phyloP scores from a whole-genome alignment of 352 stramenopile species.

The Phytophthora citrophthora region DNA sequence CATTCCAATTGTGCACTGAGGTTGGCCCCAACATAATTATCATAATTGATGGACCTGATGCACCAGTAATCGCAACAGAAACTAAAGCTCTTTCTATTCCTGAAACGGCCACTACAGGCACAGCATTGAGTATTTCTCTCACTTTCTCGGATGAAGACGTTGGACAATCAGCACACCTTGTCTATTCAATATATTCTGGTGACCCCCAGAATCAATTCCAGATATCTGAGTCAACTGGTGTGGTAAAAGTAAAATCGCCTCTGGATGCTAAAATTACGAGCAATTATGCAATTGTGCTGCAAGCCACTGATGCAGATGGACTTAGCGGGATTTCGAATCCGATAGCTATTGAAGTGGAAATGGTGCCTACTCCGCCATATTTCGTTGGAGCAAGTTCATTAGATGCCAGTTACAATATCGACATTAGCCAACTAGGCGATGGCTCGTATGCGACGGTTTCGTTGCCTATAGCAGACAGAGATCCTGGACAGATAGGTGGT shows the following conservation, averaged over 20 bases:
- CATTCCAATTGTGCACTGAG: conserved; percentile 43
- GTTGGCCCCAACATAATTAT: conserved; percentile 46
- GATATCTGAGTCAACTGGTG: conserved; percentile 42
- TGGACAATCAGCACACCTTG: conserved; percentile 42
- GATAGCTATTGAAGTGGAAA: conserved; percentile 46
- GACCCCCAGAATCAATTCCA: conserved; percentile 52
- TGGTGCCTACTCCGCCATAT: conserved; percentile 51
- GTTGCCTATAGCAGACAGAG: conserved; percentile 49
- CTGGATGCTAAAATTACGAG: conserved; percentile 46
- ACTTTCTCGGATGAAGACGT: conserved; percentile 56
- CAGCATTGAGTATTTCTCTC: conserved; percentile 29
- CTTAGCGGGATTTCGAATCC: conserved; percentile 41
- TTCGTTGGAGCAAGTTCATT: conserved; percentile 45
- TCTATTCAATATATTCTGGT: conserved; percentile 55
- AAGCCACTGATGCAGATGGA: conserved; percentile 51
- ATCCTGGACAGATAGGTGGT: conserved; percentile 52
- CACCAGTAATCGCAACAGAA: conserved; percentile 37
- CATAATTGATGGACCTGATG: conserved; percentile 51
- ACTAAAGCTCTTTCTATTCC: conserved; percentile 15
- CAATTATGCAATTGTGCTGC: conserved; percentile 45
- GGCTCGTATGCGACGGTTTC: conserved; percentile 50
- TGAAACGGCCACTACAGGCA: conserved; percentile 17
- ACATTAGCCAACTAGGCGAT: conserved; percentile 51
- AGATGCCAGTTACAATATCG: conserved; percentile 44
- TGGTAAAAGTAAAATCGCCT: conserved; percentile 34